phyloP scores from a whole-genome alignment of 2,329 filamentous ascomycete genomes.

The Blumeria hordei region DNA sequence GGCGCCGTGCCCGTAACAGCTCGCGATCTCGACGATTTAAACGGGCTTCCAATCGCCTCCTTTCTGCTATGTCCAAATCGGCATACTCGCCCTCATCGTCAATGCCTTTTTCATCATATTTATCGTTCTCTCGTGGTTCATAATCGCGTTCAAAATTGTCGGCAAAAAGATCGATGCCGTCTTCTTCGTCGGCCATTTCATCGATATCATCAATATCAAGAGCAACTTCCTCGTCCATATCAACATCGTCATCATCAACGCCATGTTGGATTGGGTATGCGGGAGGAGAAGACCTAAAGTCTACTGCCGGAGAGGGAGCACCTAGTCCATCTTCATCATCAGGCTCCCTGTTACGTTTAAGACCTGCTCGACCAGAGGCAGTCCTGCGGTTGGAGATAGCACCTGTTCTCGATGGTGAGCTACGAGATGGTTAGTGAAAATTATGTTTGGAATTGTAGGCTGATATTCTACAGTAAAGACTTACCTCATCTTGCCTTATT shows the following conservation, averaged over 20 bases:
- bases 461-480: too few species aligned
- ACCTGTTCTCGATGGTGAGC: conserved; percentile 61
- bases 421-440: conserved; percentile 19
- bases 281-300: conserved; percentile 40
- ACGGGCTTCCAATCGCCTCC: conserved; percentile 47
- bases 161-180: conserved; percentile 55
- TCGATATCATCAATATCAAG: conserved; percentile 57
- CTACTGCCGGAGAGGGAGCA: conserved; percentile 27
- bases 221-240: conserved; percentile 46
- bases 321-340: conserved; percentile 31
- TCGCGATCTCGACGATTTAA: conserved; percentile 53
- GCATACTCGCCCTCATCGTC: conserved; percentile 60
- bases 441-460: too few species aligned
- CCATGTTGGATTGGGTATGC: conserved; percentile 38
- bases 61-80: conserved; percentile 37
- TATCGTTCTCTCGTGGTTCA: conserved; percentile 38
- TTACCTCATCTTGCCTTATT: too few species aligned
- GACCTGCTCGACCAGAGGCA: conserved; percentile 21
- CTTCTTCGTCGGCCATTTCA: conserved; percentile 59
- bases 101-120: conserved; percentile 45
- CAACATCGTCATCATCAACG: conserved; percentile 42
- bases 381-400: conserved; percentile 63
- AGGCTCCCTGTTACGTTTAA: conserved; percentile 40
- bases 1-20: conserved; percentile 37
- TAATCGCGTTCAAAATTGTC: conserved; percentile 53